Evolutionary conservation across 208 protist species (phyloP), one percentile per base, ranked within the genome.

Genomic region (Trypanosoma caninum): DNA sequence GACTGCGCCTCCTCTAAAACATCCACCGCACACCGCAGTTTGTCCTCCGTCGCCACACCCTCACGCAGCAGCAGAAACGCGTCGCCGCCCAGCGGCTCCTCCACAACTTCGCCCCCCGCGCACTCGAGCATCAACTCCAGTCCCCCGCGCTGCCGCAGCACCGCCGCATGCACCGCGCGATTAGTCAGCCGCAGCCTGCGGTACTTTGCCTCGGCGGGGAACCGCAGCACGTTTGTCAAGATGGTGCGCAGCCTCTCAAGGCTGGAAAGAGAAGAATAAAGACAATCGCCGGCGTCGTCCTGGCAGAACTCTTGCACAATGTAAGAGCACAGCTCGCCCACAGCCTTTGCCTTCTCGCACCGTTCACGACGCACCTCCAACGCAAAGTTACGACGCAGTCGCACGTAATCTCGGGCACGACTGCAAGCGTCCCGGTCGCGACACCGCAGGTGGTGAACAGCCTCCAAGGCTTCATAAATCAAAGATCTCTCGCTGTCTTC

Each of bases 201-300:
- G 52, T 62, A 64, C 47, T 56, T 56, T 23, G 41, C 52, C 27
- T 45, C 67, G 14, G 16, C 20, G 9, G 65, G 55, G 33, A 45
- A 13, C 5, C 54, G 18, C 14, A 42, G 23, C 20, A 46, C 30
- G 33, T 67, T 67, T 18, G 40, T 44, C 18, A 81, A 22, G 20
- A 73, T 37, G n/a, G 42, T 33, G 31, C 16, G 44, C 8, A 82
- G 41, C 31, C 28, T 65, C 6, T 61, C 48, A 2, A 74, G 34
- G 42, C 70, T 69, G n/a, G 23, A 42, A 3, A 22, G 13, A 2
- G 72, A 57, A 2, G 73, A 72, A 53, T 62, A 70, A 40, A 91
- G 80, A 6, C 74, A 78, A 50, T 91, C 84, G 28, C 84, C 84
- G 2, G 75, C 80, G 30, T 86, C 80, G 54, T 91, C 84, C 2